A percentile compares a stretch with the other conserved stretches of the same genome.
phyloP scores from a whole-genome alignment of 352 stramenopile species.

The Pythium rishiriense region DNA sequence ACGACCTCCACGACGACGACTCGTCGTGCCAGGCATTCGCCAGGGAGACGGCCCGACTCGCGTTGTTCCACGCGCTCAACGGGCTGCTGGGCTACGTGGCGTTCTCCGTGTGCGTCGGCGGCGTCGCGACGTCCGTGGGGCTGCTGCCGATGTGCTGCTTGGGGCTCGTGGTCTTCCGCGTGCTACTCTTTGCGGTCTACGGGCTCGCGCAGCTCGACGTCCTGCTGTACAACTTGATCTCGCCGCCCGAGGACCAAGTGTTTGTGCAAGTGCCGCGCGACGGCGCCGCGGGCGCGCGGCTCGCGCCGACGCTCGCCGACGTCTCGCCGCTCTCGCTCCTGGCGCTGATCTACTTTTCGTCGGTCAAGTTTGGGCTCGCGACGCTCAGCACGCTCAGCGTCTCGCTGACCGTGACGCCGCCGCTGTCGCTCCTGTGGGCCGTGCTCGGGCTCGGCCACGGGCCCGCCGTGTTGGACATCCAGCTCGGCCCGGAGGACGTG shows the following conservation, averaged over 20 bases:
- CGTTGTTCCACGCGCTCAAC: slow-evolving; percentile 41
- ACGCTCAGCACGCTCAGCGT: slow-evolving; percentile 38
- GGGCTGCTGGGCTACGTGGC: slow-evolving; percentile 53
- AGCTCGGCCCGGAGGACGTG: slow-evolving; percentile 34
- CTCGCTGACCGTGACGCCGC: slow-evolving; percentile 33
- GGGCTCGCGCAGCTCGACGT: slow-evolving; percentile 32
- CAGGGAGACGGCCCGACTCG: slow-evolving; percentile 32
- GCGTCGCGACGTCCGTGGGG: slow-evolving; percentile 22
- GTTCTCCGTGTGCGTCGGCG: slow-evolving; percentile 18
- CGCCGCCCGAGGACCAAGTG: slow-evolving; percentile 35
- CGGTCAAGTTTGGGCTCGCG: slow-evolving; percentile 55
- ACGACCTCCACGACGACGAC: slow-evolving; percentile 6
- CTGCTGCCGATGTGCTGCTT: slow-evolving; percentile 59
- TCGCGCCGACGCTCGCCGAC: slow-evolving; percentile 44
- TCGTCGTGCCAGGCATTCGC: slow-evolving; percentile 30
- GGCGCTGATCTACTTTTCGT: slow-evolving; percentile 67
- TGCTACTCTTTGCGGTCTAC: slow-evolving; percentile 38
- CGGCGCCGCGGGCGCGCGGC: slow-evolving; percentile 28
- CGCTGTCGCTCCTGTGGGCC: slow-evolving; percentile 33
- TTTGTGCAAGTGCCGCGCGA: slow-evolving; percentile 37
- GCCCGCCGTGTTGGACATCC: slow-evolving; percentile 25
- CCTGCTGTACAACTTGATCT: slow-evolving; percentile 30
- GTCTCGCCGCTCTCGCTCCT: slow-evolving; percentile 70
- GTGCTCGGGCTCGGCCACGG: slow-evolving; percentile 27
- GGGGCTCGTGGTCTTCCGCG: slow-evolving; percentile 49